phyloP scores from a whole-genome alignment of 176 grass and related monocot species.

The Phragmites australis region DNA sequence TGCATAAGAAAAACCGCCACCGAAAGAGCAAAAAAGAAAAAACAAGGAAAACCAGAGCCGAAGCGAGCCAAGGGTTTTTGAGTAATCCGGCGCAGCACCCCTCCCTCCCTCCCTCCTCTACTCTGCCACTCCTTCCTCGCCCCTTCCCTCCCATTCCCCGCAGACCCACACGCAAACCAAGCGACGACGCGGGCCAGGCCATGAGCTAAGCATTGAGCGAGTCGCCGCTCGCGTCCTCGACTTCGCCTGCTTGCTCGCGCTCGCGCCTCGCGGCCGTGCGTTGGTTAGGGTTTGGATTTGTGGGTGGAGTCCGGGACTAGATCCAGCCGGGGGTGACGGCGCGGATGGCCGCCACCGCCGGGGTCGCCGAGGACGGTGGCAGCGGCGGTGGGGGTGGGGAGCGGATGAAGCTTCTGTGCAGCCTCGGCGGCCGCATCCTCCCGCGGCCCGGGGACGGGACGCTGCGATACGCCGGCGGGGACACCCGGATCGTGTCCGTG shows the following conservation, averaged over 20 bases:
- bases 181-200: slow-evolving; percentile 34
- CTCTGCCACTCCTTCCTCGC: not conserved
- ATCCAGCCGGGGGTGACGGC: slow-evolving; percentile 29
- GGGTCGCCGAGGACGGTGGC: slow-evolving; percentile 25
- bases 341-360: slow-evolving; percentile 55
- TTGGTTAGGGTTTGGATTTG: slow-evolving; percentile 27
- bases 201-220: slow-evolving; percentile 34
- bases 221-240: slow-evolving; percentile 24
- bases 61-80: slow-evolving; percentile 51
- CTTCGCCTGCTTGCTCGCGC: not conserved
- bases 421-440: slow-evolving; percentile 83
- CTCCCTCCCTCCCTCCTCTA: not conserved
- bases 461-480: slow-evolving; percentile 87
- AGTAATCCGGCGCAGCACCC: slow-evolving; percentile 27
- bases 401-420: slow-evolving; percentile 79
- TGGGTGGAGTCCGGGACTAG: slow-evolving; percentile 32
- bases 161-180: slow-evolving; percentile 16
- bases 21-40: not conserved
- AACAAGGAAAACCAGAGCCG: not conserved
- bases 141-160: slow-evolving; percentile 22
- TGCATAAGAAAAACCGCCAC: slow-evolving; percentile 31
- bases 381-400: slow-evolving; percentile 23
- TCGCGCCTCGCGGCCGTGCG: not conserved
- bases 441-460: slow-evolving; percentile 84
- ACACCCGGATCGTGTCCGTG: slow-evolving; percentile 90